Conservation (phyloP, 2,329 filamentous ascomycete genomes). For the Ceratocystis destructans region DNA sequence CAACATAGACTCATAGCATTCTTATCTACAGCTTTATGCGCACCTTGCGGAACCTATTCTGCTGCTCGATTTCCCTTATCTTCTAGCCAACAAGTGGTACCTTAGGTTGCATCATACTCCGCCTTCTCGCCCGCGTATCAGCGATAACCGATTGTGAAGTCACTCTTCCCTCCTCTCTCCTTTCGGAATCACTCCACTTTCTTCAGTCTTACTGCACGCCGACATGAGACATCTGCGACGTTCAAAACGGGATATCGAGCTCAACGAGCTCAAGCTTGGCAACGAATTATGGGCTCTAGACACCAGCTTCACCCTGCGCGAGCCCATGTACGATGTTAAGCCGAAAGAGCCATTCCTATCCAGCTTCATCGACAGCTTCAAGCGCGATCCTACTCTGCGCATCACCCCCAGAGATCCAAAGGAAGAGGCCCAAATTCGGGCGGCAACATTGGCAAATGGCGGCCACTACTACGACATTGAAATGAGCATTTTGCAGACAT, state of each 20-base stretch:
- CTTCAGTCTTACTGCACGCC: background rate
- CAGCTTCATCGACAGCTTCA: conserved; percentile 43
- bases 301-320: conserved; percentile 15
- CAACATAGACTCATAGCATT: background rate
- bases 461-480: conserved; percentile 42
- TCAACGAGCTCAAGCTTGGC: conserved; percentile 39
- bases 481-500: conserved; percentile 55
- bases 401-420: conserved; percentile 33
- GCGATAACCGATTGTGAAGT: background rate
- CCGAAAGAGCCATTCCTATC: conserved; percentile 15
- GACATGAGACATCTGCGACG: conserved; percentile 25
- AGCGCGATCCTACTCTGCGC: conserved; percentile 41
- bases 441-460: conserved; percentile 26
- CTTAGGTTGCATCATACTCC: background rate
- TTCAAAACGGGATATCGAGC: conserved; percentile 32
- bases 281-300: conserved; percentile 19
- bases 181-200: background rate
- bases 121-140: background rate
- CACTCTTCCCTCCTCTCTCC: background rate
- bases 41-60: background rate
- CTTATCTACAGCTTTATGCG: background rate
- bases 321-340: conserved; percentile 19
- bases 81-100: background rate
- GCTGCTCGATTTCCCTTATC: background rate
- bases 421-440: conserved; percentile 26